phyloP scores from a whole-genome alignment of 1,284 basidiomycete species.

The Tranzscheliella williamsii region DNA sequence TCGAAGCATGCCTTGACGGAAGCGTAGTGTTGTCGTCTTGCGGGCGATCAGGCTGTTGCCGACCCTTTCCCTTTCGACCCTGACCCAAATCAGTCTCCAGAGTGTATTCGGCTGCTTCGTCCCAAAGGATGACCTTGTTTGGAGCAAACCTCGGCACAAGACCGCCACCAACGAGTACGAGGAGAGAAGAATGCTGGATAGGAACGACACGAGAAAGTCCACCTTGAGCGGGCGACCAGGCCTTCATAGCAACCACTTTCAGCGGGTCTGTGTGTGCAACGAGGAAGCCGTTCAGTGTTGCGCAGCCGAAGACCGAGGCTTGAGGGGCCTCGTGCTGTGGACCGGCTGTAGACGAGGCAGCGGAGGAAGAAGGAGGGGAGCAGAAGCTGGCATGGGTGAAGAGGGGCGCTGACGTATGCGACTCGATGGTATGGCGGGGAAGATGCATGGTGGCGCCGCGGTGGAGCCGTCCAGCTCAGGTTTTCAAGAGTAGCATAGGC shows the following conservation, averaged over 20 bases:
- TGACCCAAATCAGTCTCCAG: neutral
- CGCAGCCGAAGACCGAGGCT: conserved; percentile 46
- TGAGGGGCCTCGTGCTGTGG: conserved; percentile 11
- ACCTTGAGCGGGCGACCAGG: conserved; percentile 42
- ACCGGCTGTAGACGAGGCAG: too few species aligned
- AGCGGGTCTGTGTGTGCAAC: conserved; percentile 42
- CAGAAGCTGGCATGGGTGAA: conserved; percentile 42
- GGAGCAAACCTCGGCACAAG: conserved; percentile 51
- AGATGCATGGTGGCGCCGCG: conserved; percentile 46
- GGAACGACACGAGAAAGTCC: conserved; percentile 41
- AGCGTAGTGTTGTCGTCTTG: neutral
- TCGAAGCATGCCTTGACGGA: conserved; percentile 28
- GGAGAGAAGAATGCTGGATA: conserved; percentile 42
- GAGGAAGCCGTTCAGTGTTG: conserved; percentile 47
- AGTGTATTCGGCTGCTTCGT: conserved; percentile 37
- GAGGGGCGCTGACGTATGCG: conserved; percentile 32
- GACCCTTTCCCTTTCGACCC: conserved; percentile 1
- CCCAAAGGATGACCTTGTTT: conserved; percentile 56
- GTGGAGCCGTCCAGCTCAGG: too few species aligned
- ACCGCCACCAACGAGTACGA: conserved; percentile 53
- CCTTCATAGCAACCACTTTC: conserved; percentile 27
- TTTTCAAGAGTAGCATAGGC: too few species aligned
- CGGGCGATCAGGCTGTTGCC: conserved; percentile 9
- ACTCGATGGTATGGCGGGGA: conserved; percentile 47
- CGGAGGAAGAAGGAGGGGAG: conserved; percentile 1